Evolutionary conservation across 768 basidiomycete genomes (phyloP).

Genomic region (Lyophyllum shimeji): DNA sequence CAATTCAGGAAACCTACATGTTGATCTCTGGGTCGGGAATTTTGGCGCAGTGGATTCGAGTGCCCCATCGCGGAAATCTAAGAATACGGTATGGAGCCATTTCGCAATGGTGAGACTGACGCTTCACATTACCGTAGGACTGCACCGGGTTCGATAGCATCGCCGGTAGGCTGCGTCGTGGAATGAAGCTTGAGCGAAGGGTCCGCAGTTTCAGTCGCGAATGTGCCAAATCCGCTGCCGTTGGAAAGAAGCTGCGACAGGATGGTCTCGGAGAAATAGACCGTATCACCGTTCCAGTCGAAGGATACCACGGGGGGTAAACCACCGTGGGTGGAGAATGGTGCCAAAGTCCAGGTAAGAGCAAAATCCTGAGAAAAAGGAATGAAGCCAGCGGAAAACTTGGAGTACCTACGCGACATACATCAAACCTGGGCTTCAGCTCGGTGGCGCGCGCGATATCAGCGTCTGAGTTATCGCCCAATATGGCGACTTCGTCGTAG

Average conservation of each 20-base stretch:
- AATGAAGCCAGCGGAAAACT: neutral
- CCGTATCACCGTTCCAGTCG: constrained; percentile 27
- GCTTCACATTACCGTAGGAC: constrained; percentile 24
- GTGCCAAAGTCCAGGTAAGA: constrained; percentile 39
- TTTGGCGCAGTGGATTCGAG: constrained; percentile 34
- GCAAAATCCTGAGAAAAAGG: constrained; percentile 25
- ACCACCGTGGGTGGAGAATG: constrained; percentile 33
- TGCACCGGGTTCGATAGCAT: constrained; percentile 21
- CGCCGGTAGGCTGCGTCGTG: neutral
- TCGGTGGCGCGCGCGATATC: constrained; percentile 32
- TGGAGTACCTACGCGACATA: constrained; percentile 1
- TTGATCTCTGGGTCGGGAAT: constrained; percentile 27
- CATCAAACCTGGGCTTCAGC: constrained; percentile 28
- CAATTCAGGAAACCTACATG: constrained; percentile 24
- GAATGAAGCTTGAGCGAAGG: constrained; percentile 16
- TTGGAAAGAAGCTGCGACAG: constrained; percentile 30
- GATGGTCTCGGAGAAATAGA: constrained; percentile 38
- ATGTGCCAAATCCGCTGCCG: constrained; percentile 39
- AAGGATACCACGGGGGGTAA: constrained; percentile 34
- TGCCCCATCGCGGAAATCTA: constrained; percentile 41
- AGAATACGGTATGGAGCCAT: neutral
- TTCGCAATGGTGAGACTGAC: neutral
- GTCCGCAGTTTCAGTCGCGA: constrained; percentile 23
- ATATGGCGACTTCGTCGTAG: constrained; percentile 35
- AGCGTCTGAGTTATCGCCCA: constrained; percentile 30